A percentile compares a stretch with the other conserved stretches of the same genome.
phyloP scores from a whole-genome alignment of 1,139 yeast species.

The Yamadazyma aaseri region DNA sequence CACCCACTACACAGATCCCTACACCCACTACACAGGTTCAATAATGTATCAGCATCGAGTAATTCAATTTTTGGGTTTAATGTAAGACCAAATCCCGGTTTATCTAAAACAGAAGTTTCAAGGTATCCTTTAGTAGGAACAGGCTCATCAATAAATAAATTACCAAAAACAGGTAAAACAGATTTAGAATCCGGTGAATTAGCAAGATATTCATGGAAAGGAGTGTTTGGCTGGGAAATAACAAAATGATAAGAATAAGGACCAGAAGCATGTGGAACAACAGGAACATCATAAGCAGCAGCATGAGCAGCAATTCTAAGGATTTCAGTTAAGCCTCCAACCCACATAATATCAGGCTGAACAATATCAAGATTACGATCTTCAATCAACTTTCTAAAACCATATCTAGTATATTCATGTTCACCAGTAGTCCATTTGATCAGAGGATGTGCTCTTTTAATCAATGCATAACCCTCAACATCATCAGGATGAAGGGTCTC shows the following conservation, averaged over 20 bases:
- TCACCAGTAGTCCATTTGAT: slow-evolving; percentile 51
- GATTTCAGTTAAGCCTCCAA: slow-evolving; percentile 49
- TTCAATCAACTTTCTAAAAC: slow-evolving; percentile 48
- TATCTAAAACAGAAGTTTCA: slow-evolving; percentile 35
- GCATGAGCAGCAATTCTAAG: slow-evolving; percentile 47
- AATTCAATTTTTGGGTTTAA: slow-evolving; percentile 40
- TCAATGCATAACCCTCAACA: slow-evolving; percentile 41
- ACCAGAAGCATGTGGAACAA: slow-evolving; percentile 52
- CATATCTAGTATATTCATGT: slow-evolving; percentile 50
- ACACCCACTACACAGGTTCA: slow-evolving; percentile 38
- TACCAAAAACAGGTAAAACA: slow-evolving; percentile 48
- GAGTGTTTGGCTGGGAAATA: slow-evolving; percentile 47
- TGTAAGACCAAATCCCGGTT: slow-evolving; percentile 49
- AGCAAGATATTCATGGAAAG: slow-evolving; percentile 51
- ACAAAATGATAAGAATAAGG: slow-evolving; percentile 52
- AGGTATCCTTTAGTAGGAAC: slow-evolving; percentile 44
- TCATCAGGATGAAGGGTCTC: slow-evolving; percentile 53
- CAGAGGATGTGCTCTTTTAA: slow-evolving; percentile 45
- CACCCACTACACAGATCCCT: too few relatives aligned
- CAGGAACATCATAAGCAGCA: slow-evolving; percentile 51
- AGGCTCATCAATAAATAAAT: slow-evolving; percentile 44
- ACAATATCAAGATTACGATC: slow-evolving; percentile 46
- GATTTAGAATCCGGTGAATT: slow-evolving; percentile 47
- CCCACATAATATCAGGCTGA: slow-evolving; percentile 56
- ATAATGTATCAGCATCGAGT: slow-evolving; percentile 36